These are phyloP conservation scores for Cytospora schulzeri DNA, from an alignment of 2,329 filamentous ascomycete species.

Conservation along the genomic window DNA sequence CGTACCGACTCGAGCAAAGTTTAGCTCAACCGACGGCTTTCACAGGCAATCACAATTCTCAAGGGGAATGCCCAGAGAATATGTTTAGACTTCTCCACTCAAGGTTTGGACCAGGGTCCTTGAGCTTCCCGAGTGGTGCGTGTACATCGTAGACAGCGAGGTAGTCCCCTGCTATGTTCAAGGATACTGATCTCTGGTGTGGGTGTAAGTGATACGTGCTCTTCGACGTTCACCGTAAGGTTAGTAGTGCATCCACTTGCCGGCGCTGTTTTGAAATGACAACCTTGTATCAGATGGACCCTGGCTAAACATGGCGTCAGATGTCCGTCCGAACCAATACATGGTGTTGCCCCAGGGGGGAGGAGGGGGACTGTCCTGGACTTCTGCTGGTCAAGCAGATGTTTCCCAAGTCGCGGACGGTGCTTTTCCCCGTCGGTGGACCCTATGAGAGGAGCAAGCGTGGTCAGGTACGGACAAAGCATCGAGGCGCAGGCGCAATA, in stretches of 20 bases:
- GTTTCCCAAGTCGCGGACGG: conserved; percentile 12
- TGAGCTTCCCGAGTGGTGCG: conserved; percentile 33
- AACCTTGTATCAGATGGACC: conserved; percentile 40
- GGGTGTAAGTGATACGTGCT: conserved; percentile 29
- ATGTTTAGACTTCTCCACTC: conserved; percentile 40
- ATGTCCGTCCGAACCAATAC: conserved; percentile 43
- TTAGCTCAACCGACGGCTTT: not conserved
- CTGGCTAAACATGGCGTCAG: conserved; percentile 44
- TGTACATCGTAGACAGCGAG: conserved; percentile 22
- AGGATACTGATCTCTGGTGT: conserved; percentile 32
- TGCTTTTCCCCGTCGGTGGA: conserved; percentile 13
- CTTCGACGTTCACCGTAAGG: conserved; percentile 23
- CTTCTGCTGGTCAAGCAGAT: conserved; percentile 29
- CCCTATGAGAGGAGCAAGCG: conserved; percentile 17
- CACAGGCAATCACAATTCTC: not conserved
- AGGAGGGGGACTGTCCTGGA: conserved; percentile 37
- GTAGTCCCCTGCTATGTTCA: conserved; percentile 33
- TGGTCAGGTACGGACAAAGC: conserved; percentile 26
- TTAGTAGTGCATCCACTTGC: conserved; percentile 30
- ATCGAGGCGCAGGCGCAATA: conserved; percentile 35
- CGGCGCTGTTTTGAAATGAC: conserved; percentile 34
- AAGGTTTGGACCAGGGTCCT: conserved; percentile 35
- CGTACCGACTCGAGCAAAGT: conserved; percentile 34
- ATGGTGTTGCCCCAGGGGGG: conserved; percentile 35
- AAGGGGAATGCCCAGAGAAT: conserved; percentile 29